A percentile compares a stretch with the other conserved stretches of the same genome.
phyloP scores from a whole-genome alignment of 371 early-diverging fungal genomes.

The Dichotomocladium elegans region DNA sequence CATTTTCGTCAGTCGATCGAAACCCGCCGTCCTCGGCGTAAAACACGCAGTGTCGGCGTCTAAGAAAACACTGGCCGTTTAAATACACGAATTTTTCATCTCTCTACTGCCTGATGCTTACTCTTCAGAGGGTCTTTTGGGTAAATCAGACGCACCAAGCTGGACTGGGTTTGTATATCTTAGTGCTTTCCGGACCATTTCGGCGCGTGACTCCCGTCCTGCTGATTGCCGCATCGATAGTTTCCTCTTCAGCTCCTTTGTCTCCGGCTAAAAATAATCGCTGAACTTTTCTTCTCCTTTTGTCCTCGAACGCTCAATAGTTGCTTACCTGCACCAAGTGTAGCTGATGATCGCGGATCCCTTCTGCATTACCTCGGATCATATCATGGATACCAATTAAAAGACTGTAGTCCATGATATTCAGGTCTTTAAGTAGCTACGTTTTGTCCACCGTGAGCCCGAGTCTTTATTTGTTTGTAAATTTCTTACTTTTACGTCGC shows the following conservation, averaged over 20 bases:
- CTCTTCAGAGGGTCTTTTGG: constrained; percentile 45
- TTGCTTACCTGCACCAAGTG: constrained; percentile 68
- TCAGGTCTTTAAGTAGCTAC: constrained; percentile 63
- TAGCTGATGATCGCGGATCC: constrained; percentile 82
- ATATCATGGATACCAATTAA: constrained; percentile 90
- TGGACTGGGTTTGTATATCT: constrained; percentile 63
- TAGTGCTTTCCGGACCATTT: constrained; percentile 65
- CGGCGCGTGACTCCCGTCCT: constrained; percentile 55
- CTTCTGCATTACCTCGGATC: constrained; percentile 77
- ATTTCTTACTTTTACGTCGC: constrained; percentile 62
- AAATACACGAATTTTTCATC: neutral
- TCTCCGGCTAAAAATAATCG: constrained; percentile 7
- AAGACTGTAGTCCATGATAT: constrained; percentile 97
- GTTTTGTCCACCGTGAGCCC: too few relatives aligned
- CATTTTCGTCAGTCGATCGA: constrained; percentile 67
- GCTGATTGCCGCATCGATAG: constrained; percentile 22
- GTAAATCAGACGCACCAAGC: constrained; percentile 49
- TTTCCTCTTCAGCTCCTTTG: constrained; percentile 26
- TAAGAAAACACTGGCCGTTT: neutral
- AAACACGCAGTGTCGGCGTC: constrained; percentile 73
- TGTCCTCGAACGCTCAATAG: too few relatives aligned
- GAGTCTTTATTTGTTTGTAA: neutral
- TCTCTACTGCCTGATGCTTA: constrained; percentile 11
- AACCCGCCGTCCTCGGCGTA: constrained; percentile 91
- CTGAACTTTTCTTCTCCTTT: neutral